Conservation (phyloP, 2,329 filamentous ascomycete species). For the Coleophoma cylindrospora region DNA sequence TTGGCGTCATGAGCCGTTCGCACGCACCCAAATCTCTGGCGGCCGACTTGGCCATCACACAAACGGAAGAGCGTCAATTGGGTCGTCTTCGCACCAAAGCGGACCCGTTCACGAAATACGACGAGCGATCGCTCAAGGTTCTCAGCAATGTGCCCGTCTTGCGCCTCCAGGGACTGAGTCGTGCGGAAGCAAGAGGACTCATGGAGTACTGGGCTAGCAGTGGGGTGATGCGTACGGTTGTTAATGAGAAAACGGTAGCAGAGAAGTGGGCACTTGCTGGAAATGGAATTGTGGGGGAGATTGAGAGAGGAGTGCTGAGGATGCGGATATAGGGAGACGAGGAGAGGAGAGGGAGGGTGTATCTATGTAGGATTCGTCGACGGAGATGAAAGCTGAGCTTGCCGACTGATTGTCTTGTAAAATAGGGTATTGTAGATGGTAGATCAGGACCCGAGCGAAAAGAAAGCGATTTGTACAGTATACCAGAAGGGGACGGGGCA, state of each 20-base stretch:
- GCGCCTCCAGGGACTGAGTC: slow-evolving; percentile 63
- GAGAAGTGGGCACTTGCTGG: slow-evolving; percentile 84
- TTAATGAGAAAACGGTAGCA: slow-evolving; percentile 66
- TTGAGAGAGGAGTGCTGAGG: slow-evolving; percentile 63
- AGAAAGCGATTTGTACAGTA: no score
- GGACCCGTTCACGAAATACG: slow-evolving; percentile 53
- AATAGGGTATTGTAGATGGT: no score
- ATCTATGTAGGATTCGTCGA: no score
- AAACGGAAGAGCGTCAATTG: slow-evolving; percentile 41
- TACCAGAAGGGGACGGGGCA: no score
- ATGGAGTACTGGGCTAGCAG: slow-evolving; percentile 94
- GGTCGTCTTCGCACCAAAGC: slow-evolving; percentile 31
- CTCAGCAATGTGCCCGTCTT: slow-evolving; percentile 46
- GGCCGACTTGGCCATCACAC: slow-evolving; percentile 62
- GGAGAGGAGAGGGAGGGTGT: no score
- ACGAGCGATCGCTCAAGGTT: slow-evolving; percentile 48
- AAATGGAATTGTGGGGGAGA: slow-evolving; percentile 77
- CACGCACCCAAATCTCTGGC: slow-evolving; percentile 62
- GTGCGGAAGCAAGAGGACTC: slow-evolving; percentile 68
- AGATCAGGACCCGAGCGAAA: no score
- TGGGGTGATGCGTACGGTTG: slow-evolving; percentile 66
- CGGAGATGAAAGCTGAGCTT: no score
- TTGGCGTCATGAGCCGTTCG: slow-evolving; percentile 69
- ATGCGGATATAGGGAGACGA: slow-evolving; percentile 16
- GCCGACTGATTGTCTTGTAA: no score